Base-by-base conservation (phyloP, 805 yeast genomes). In the Henningerozyma blattae region DNA sequence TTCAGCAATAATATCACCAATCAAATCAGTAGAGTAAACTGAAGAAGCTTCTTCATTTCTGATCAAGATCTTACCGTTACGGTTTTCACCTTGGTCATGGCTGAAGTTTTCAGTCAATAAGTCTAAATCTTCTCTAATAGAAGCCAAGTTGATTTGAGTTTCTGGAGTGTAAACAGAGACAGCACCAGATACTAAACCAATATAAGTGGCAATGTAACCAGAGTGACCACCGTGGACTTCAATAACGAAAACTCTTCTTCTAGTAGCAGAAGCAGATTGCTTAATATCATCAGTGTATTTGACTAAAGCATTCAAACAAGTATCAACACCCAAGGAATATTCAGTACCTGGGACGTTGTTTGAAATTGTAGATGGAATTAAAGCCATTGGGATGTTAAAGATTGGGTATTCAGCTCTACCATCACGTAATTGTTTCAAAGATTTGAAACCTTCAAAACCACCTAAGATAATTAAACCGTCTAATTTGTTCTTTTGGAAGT, bases 341-440 rank as follows among this genome's bases (percentile, higher is more conserved):
- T 91, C 96, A 2, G 97, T 80, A 39, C 98, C 99, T n/a, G 99
- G 98, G 32, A 91, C 97, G 48, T 91, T 91, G 64, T 91, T 91
- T 14, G 96, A 86, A 43, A 91, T 84, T 2, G 98, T 91, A 3
- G 97, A 89, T 9, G 98, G 98, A 44, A 91, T 69, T 47, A 84
- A 74, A 28, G 83, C 81, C 83, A 89, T 78, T 42, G 98, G 98
- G 44, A 91, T 86, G 59, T 89, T 75, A 64, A 91, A 83, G 19
- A 89, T 76, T 29, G 98, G 97, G 62, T 85, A 91, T 38, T 73
- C 63, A 13, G 55, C 45, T 58, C 95, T 74, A 22, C 91, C 85
- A 45, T 69, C 68, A 46, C 82, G 80, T 44, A 91, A 70, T 64
- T 86, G 82, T 48, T 82, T 75, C 46, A 91, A 68, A 1, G 96